A percentile compares a stretch with the other conserved stretches of the same genome.
These are phyloP conservation scores for Juncus inflexus DNA, from an alignment of 176 grass and related monocot species.

Conservation along the genomic window DNA sequence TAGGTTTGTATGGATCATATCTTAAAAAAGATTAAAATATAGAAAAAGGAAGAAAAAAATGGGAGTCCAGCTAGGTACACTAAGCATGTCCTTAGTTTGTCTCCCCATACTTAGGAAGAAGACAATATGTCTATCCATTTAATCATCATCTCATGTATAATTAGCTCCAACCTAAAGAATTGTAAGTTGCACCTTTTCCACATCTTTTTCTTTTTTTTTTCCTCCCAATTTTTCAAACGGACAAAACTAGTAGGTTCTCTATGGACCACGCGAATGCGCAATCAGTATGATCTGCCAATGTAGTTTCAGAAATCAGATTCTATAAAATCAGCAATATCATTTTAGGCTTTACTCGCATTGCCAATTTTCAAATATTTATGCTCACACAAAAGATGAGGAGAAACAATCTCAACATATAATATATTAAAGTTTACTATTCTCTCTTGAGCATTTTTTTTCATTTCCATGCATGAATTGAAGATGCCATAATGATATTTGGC, in stretches of 20 bases:
- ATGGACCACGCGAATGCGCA: no score
- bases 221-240: background rate
- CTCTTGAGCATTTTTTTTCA: no score
- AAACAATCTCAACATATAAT: no score
- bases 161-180: conserved; percentile 20
- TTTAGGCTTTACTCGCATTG: no score
- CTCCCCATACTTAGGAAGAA: conserved; percentile 28
- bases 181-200: conserved; percentile 20
- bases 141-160: conserved; percentile 20
- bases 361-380: no score
- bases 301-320: no score
- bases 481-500: no score
- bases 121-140: conserved; percentile 31
- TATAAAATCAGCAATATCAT: no score
- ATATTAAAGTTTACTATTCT: no score
- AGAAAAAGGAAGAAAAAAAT: conserved; percentile 17
- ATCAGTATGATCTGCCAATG: no score
- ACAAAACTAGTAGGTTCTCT: background rate
- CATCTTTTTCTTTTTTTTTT: background rate
- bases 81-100: conserved; percentile 40
- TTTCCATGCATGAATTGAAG: no score
- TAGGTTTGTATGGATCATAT: conserved; percentile 9
- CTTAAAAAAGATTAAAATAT: conserved; percentile 8
- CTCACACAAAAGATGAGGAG: no score
- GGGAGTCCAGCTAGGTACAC: conserved; percentile 49